Evolutionary conservation across 2,329 filamentous ascomycete genomes (phyloP), one percentile per base, ranked within the genome.

Genomic region (Claviceps fusiformis): DNA sequence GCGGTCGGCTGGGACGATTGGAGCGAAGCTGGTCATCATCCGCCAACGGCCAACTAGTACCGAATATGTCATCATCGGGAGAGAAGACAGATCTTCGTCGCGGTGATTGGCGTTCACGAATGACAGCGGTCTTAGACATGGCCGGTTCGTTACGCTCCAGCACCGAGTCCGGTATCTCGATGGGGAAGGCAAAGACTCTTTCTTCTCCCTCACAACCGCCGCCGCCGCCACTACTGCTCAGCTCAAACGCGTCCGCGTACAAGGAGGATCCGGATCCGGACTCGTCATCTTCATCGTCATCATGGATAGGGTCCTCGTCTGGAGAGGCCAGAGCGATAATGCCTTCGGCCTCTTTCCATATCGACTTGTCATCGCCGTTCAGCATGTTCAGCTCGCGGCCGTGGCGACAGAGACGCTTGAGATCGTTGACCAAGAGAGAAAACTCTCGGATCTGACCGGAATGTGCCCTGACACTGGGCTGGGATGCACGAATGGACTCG

Each of bases 251-350:
- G 47, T 75, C 69, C n/a, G 72, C 67, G 37, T 75, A 71, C 24
- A 70, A 63, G 0, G 70, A 70, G 15, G 67, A 68, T 7, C 66
- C 65, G 3, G 69, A 68, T n/a, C 68, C 67, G 19, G 19, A 19
- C 19, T 68, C 66, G 33, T 71, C 68, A 6, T 68, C 68, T 13
- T 47, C 45, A 9, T 47, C 24, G 17, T 29, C 24, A 24, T 45
- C 27, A 15, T 70, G 67, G 44, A 64, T 60, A 17, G 67, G 74
- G 50, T 86, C 82, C 50, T 79, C 75, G 58, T 86, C 82, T 1
- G 83, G 82, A 1, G 82, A 85, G 49, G 88, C 89, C n/a, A 95
- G 73, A 39, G 87, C 86, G 65, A 95, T 93, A 70, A 95, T 91
- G 15, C 87, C 87, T 66, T 93, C 87, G 1, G 89, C 88, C 66